These are phyloP conservation scores for Talaromyces islandicus DNA, from an alignment of 2,329 filamentous ascomycete species.

Conservation along the genomic window DNA sequence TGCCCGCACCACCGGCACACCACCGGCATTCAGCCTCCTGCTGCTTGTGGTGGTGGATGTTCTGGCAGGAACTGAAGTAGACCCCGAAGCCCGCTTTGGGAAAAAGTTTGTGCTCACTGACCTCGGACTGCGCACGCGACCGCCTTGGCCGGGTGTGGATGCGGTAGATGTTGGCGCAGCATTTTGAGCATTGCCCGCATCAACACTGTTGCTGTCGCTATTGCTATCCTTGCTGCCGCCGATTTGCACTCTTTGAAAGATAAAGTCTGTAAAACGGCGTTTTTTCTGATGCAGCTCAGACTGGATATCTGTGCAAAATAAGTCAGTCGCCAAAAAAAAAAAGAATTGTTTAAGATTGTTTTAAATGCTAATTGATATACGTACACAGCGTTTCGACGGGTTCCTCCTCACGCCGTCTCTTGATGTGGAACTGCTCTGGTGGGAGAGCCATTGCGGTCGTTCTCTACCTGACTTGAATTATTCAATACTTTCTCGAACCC, in stretches of 20 bases:
- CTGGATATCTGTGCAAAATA: slow-evolving; percentile 36
- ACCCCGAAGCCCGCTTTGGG: slow-evolving; percentile 7
- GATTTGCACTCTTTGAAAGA: slow-evolving; percentile 38
- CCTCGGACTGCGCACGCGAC: slow-evolving; percentile 23
- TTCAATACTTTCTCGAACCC: too few species aligned
- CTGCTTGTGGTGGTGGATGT: neutral
- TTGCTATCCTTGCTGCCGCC: neutral
- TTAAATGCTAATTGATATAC: too few species aligned
- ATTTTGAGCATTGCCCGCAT: slow-evolving; percentile 6
- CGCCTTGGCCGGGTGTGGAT: slow-evolving; percentile 16
- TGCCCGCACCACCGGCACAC: slow-evolving; percentile 34
- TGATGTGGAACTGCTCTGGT: slow-evolving; percentile 49
- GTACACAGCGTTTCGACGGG: slow-evolving; percentile 51
- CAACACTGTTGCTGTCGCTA: slow-evolving; percentile 6
- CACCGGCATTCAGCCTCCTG: too few species aligned
- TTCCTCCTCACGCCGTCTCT: slow-evolving; percentile 52
- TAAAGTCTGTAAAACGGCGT: slow-evolving; percentile 43
- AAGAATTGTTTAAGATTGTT: too few species aligned
- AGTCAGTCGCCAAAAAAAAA: neutral
- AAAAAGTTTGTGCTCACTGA: slow-evolving; percentile 29
- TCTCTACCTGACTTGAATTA: neutral
- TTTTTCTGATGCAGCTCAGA: slow-evolving; percentile 39
- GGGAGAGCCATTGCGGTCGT: slow-evolving; percentile 37
- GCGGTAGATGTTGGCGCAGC: slow-evolving; percentile 10
- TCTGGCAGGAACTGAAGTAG: neutral